Evolutionary conservation across 2,329 filamentous ascomycete genomes (phyloP).

Genomic region (Sphaerulina musiva): DNA sequence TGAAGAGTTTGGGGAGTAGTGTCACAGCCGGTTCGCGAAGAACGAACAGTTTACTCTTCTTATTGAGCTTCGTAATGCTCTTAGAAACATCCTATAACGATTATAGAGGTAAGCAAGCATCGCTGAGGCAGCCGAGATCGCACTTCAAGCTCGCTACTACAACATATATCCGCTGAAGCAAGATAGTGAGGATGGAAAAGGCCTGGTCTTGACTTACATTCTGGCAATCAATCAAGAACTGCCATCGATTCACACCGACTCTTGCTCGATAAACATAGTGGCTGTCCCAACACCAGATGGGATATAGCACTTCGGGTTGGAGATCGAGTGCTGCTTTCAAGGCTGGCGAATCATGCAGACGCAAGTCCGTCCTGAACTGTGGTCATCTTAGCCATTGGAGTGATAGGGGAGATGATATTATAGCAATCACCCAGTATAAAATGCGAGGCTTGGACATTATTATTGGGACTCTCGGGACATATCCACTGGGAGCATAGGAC

Average conservation of each 20-base stretch:
- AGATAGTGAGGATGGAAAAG: background rate
- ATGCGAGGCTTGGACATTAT: background rate
- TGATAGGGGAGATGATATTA: no score
- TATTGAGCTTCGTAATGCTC: constrained; percentile 62
- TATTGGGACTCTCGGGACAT: background rate
- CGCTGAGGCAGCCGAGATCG: background rate
- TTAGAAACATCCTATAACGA: constrained; percentile 52
- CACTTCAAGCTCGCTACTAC: background rate
- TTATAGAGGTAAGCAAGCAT: background rate
- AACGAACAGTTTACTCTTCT: constrained; percentile 64
- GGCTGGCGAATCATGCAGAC: constrained; percentile 70
- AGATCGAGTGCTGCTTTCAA: constrained; percentile 65
- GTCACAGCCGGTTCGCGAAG: constrained; percentile 67
- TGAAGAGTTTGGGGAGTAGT: constrained; percentile 65
- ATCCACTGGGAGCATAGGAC: no score
- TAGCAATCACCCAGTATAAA: background rate
- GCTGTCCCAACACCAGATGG: constrained; percentile 63
- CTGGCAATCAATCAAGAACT: constrained; percentile 70
- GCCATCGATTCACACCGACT: constrained; percentile 67
- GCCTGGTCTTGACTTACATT: constrained; percentile 28
- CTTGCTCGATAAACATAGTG: constrained; percentile 70
- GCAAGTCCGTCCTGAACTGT: constrained; percentile 64
- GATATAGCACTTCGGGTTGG: constrained; percentile 65
- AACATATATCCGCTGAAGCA: background rate
- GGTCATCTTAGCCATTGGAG: background rate